These are phyloP conservation scores for Cardamine occulta DNA, from an alignment of 345 rosid species.

Conservation along the genomic window DNA sequence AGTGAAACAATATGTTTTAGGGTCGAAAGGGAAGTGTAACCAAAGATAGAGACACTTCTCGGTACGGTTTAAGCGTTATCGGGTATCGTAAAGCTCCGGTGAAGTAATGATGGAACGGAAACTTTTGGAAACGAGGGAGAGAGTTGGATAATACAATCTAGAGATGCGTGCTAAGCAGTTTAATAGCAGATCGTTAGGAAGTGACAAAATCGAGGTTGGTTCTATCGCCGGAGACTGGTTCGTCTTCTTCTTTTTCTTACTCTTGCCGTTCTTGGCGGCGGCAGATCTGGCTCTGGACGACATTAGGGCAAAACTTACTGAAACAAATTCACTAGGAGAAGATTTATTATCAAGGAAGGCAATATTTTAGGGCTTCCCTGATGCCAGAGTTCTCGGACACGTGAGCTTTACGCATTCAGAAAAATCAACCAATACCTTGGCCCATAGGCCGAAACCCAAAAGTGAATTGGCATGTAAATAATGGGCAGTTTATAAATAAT, in stretches of 20 bases:
- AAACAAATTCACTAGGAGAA: not conserved
- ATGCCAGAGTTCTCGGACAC: not conserved
- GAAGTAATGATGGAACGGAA: not conserved
- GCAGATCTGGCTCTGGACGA: not conserved
- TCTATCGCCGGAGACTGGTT: no score
- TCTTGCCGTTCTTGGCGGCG: not conserved
- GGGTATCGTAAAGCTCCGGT: not conserved
- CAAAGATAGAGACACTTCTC: constrained; percentile 14
- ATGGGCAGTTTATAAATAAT: no score
- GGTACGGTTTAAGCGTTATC: not conserved
- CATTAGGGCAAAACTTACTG: not conserved
- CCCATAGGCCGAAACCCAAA: not conserved
- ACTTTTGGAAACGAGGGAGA: not conserved
- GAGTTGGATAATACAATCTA: no score
- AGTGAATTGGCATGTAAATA: not conserved
- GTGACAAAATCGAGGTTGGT: not conserved
- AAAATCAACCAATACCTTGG: not conserved
- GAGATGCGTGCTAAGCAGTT: not conserved
- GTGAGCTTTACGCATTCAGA: not conserved
- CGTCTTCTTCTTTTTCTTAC: no score
- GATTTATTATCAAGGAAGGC: not conserved
- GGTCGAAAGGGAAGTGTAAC: not conserved
- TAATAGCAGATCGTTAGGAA: not conserved
- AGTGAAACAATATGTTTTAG: constrained; percentile 3
- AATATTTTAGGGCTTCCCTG: not conserved